Evolutionary conservation across 2,329 filamentous ascomycete genomes (phyloP).

Genomic region (Cadophora sp.): DNA sequence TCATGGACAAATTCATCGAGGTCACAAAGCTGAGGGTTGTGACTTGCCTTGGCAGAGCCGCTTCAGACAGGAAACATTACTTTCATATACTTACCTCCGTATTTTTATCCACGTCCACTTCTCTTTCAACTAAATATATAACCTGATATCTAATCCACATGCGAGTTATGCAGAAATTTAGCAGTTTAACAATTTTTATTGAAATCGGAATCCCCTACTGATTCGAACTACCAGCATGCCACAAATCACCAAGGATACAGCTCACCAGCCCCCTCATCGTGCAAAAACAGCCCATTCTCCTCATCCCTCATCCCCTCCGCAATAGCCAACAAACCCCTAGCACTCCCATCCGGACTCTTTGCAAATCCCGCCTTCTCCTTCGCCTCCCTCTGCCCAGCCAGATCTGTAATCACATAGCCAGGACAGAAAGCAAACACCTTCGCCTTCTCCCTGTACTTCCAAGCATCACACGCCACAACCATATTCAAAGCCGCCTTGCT

Average conservation of each 20-base stretch:
- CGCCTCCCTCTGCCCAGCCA: constrained; percentile 1
- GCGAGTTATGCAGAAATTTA: too few species aligned
- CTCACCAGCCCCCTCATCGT: background rate
- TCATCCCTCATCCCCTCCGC: constrained; percentile 5
- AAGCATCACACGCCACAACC: constrained; percentile 11
- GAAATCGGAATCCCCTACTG: too few species aligned
- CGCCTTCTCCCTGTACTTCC: constrained; percentile 2
- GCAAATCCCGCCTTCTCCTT: constrained; percentile 11
- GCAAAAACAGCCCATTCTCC: constrained; percentile 9
- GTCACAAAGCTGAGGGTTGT: too few species aligned
- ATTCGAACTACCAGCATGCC: too few species aligned
- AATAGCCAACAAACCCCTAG: constrained; percentile 6
- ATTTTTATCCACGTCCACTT: too few species aligned
- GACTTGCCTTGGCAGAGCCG: too few species aligned
- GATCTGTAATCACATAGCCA: constrained; percentile 11
- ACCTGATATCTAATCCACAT: too few species aligned
- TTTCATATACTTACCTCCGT: too few species aligned
- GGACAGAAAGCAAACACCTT: constrained; percentile 14
- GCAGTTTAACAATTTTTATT: too few species aligned
- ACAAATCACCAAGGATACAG: constrained; percentile 6
- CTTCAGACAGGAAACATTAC: too few species aligned
- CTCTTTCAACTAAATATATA: too few species aligned
- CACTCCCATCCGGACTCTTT: constrained; percentile 11
- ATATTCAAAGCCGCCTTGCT: constrained; percentile 13
- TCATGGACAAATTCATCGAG: too few species aligned